Conservation (phyloP, 2,329 filamentous ascomycete species). For the Microdochium nivale region DNA sequence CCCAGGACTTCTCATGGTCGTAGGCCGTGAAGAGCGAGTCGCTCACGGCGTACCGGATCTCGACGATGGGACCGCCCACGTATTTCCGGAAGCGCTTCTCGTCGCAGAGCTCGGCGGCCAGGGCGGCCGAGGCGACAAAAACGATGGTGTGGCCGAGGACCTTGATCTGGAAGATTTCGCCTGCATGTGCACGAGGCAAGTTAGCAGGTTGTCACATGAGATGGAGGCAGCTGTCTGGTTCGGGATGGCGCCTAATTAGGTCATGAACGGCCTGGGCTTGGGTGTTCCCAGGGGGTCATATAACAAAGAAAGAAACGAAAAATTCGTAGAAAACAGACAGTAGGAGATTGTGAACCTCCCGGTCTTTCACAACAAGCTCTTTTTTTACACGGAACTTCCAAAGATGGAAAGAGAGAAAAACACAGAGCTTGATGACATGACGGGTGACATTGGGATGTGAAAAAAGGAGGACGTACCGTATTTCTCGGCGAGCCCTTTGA, state of each 20-base stretch:
- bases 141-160: conserved; percentile 29
- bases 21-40: conserved; percentile 44
- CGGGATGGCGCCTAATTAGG: too few species aligned
- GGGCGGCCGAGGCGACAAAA: conserved; percentile 29
- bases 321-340: neutral
- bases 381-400: too few species aligned
- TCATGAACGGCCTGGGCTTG: too few species aligned
- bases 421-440: too few species aligned
- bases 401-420: neutral
- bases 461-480: conserved; percentile 25
- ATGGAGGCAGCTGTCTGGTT: neutral
- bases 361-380: too few species aligned
- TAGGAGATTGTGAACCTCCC: neutral
- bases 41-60: conserved; percentile 41
- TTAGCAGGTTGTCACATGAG: conserved; percentile 1
- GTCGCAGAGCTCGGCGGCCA: conserved; percentile 38
- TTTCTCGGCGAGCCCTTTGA: conserved; percentile 37
- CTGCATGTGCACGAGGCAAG: conserved; percentile 1
- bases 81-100: conserved; percentile 45
- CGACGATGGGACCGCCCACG: conserved; percentile 41
- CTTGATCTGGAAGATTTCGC: conserved; percentile 33
- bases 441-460: too few species aligned
- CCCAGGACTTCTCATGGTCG: conserved; percentile 38
- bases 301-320: neutral
- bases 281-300: too few species aligned